Percentiles rank a stretch among this genome's conserved stretches.
phyloP scores from a whole-genome alignment of 345 rosid species.

The Eucalyptus sp. region DNA sequence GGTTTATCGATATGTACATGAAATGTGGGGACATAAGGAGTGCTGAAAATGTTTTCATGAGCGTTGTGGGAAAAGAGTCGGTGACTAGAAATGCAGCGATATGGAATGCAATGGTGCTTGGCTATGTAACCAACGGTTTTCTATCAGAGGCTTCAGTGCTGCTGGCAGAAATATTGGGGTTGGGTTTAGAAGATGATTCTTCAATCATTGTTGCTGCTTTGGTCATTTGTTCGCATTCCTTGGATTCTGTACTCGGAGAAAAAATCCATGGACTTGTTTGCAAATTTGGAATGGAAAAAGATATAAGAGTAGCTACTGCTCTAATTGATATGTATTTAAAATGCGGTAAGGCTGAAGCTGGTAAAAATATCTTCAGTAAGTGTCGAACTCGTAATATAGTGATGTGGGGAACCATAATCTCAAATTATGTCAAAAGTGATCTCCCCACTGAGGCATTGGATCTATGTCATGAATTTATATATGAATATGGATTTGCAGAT shows the following conservation, averaged over 20 bases:
- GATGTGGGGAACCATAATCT: conserved; percentile 29
- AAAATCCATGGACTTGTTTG: conserved; percentile 20
- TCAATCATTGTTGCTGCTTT: conserved; percentile 21
- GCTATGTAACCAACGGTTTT: conserved; percentile 19
- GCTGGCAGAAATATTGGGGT: conserved; percentile 18
- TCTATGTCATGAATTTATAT: conserved; percentile 13
- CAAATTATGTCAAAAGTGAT: conserved; percentile 13
- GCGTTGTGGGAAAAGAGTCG: neutral
- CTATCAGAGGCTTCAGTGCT: conserved; percentile 10
- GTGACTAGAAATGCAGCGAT: conserved; percentile 11
- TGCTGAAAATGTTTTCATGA: conserved; percentile 13
- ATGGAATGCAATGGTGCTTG: conserved; percentile 37
- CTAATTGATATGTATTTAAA: conserved; percentile 31
- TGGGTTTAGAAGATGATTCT: conserved; percentile 20
- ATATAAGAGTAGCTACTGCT: conserved; percentile 21
- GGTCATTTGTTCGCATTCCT: conserved; percentile 15
- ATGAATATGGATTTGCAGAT: conserved; percentile 19
- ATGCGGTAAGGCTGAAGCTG: conserved; percentile 20
- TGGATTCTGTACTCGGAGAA: conserved; percentile 6
- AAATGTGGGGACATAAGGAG: conserved; percentile 22
- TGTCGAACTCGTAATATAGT: conserved; percentile 9
- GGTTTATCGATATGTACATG: conserved; percentile 32
- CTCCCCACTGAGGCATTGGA: conserved; percentile 13
- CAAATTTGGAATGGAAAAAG: conserved; percentile 14
- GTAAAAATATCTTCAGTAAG: conserved; percentile 14